Base-by-base conservation (phyloP, 305 asterid genomes). In the Solanum hybrid region DNA sequence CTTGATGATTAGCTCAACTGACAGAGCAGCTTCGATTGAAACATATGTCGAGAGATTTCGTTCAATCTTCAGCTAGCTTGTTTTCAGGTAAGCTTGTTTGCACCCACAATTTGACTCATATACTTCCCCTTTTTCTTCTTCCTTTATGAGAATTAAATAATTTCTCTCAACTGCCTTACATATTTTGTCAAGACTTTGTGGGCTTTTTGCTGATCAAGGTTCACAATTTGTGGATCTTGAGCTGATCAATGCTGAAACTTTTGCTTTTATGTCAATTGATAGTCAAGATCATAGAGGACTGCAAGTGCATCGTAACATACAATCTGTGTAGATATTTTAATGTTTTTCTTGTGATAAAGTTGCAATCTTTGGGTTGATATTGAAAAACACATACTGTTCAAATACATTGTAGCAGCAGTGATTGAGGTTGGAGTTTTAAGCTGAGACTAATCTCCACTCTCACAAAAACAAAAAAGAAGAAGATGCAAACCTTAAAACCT, bases 21-120 rank as follows among this genome's bases (percentile, higher is more conserved):
- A 17, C 29, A 13, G 78, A 72, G 78, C 78, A 72, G 22, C 78
- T 71, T 26, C 19, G 10, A 13, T 71, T 34, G 82, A 22, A 35
- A 60, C 88, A 91, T 90, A 95, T 94, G 96, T 92, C 93, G 19
- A 91, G 93, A 85, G 85, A 22, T 90, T 88, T 84, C 64, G 88
- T 91, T 88, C 91, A 92, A 71, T 88, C 88, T 69, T 66, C 88
- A 15, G 75, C 93, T 35, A 87, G 93, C 88, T 89, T 90, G 40
- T 91, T 90, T 91, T 86, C 93, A 14, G 95, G 98, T 96, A 77
- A 92, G 29, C 38, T 75, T 15, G 24, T 75, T 75, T 31, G 7
- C 38, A 31, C 24, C 80, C 80, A 75, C 26, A 45, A 29, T 42
- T 45, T 82, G 27, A 82, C 72, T 82, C 14, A 17, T 45, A 2